Evolutionary conservation across 768 basidiomycete genomes (phyloP).

Genomic region (Phylloporus sp.): DNA sequence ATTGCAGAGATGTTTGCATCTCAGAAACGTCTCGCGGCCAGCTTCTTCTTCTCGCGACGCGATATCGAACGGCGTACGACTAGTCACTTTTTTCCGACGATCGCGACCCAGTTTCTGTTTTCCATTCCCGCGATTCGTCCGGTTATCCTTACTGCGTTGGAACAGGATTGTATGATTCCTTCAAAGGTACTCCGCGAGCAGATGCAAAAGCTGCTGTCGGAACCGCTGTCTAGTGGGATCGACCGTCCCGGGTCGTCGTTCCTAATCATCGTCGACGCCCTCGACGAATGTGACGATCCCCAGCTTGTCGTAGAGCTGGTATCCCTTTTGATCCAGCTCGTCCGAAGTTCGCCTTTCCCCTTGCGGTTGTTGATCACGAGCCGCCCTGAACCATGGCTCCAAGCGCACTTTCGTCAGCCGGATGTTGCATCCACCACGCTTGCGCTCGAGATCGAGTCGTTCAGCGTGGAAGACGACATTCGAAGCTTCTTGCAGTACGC

Average conservation of each 20-base stretch:
- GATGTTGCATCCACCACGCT: slow-evolving; percentile 8
- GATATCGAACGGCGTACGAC: slow-evolving; percentile 18
- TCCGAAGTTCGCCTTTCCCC: slow-evolving; percentile 9
- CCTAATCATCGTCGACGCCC: slow-evolving; percentile 19
- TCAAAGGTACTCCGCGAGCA: slow-evolving; percentile 22
- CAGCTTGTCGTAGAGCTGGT: slow-evolving; percentile 20
- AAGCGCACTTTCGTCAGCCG: slow-evolving; percentile 14
- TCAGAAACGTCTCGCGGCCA: slow-evolving; percentile 24
- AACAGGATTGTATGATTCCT: slow-evolving; percentile 17
- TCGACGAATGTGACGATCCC: slow-evolving; percentile 24
- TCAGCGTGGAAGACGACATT: slow-evolving; percentile 20
- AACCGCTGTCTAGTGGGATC: slow-evolving; percentile 12
- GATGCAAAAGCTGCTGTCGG: slow-evolving; percentile 19
- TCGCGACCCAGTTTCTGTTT: slow-evolving; percentile 27
- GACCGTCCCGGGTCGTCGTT: slow-evolving; percentile 2
- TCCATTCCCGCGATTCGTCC: slow-evolving; percentile 14
- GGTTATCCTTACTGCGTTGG: slow-evolving; percentile 12
- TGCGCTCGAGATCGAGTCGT: slow-evolving; percentile 17
- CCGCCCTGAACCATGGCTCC: slow-evolving; percentile 15
- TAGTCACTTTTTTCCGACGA: slow-evolving; percentile 23
- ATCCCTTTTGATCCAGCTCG: slow-evolving; percentile 16
- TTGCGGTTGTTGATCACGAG: slow-evolving; percentile 25
- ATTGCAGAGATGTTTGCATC: slow-evolving; percentile 17
- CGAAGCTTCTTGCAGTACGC: slow-evolving; percentile 17
- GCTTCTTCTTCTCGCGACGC: slow-evolving; percentile 31